These are phyloP conservation scores for Dicorynia guianensis DNA, from an alignment of 306 rosid genomes.

Conservation along the genomic window DNA sequence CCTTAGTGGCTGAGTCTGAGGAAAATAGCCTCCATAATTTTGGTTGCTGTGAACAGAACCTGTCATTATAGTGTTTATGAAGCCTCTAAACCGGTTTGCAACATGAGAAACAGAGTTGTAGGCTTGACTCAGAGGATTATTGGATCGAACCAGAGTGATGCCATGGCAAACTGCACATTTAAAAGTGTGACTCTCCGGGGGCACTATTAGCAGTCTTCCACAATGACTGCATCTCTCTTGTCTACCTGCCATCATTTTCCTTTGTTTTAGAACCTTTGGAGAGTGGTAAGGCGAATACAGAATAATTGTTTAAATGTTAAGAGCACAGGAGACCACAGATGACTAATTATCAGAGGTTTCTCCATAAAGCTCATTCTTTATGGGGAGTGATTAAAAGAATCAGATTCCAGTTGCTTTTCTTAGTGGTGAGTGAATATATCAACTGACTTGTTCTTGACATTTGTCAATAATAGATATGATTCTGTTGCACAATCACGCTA, in stretches of 20 bases:
- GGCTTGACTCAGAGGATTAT: constrained; percentile 33
- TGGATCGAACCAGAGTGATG: constrained; percentile 38
- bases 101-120: constrained; percentile 36
- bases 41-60: constrained; percentile 35
- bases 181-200: constrained; percentile 37
- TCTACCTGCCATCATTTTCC: constrained; percentile 33
- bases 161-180: constrained; percentile 54
- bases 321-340: background rate
- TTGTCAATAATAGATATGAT: constrained; percentile 1
- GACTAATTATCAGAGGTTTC: background rate
- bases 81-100: constrained; percentile 45
- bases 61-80: constrained; percentile 35
- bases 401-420: constrained; percentile 35
- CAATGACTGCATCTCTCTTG: constrained; percentile 50
- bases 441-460: constrained; percentile 20
- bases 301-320: background rate
- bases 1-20: constrained; percentile 34
- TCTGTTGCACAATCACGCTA: background rate
- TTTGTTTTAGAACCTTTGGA: background rate
- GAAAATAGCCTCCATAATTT: constrained; percentile 28
- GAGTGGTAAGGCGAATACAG: background rate
- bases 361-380: background rate
- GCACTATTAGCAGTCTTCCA: constrained; percentile 46
- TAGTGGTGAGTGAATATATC: constrained; percentile 42
- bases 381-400: constrained; percentile 23